phyloP scores from a whole-genome alignment of 306 rosid genomes.

The Carpinus fangiana region DNA sequence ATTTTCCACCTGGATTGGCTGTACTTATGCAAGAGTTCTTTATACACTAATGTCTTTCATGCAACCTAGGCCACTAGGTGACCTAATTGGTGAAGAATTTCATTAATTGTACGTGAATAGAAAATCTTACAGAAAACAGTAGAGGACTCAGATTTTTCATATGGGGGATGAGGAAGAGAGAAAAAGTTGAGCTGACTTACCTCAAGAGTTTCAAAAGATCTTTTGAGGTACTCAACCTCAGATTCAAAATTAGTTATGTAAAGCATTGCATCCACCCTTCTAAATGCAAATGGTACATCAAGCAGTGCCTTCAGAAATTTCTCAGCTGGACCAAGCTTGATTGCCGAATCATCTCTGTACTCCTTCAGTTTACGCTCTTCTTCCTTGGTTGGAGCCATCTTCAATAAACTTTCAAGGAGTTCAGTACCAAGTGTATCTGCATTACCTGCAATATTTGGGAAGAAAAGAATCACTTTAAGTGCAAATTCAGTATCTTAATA shows the following conservation, averaged over 20 bases:
- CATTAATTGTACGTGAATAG: too few relatives aligned
- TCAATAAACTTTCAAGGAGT: slow-evolving; percentile 84
- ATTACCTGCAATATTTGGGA: slow-evolving; percentile 48
- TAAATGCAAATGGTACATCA: slow-evolving; percentile 91
- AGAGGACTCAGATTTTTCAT: too few relatives aligned
- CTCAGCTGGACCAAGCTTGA: slow-evolving; percentile 91
- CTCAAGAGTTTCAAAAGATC: slow-evolving; percentile 81
- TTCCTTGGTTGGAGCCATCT: slow-evolving; percentile 97
- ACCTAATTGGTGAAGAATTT: too few relatives aligned
- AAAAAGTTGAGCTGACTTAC: slow-evolving; percentile 30
- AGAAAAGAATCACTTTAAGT: neutral
- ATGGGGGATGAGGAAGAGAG: too few relatives aligned
- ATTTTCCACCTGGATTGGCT: neutral
- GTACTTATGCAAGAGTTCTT: neutral
- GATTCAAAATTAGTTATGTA: slow-evolving; percentile 88
- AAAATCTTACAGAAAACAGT: too few relatives aligned
- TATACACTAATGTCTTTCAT: neutral
- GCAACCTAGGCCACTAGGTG: neutral
- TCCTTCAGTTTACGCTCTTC: slow-evolving; percentile 90
- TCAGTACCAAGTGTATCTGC: slow-evolving; percentile 89
- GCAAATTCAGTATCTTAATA: neutral
- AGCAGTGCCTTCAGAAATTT: slow-evolving; percentile 87
- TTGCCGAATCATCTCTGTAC: slow-evolving; percentile 70
- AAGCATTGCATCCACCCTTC: slow-evolving; percentile 93
- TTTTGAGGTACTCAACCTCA: slow-evolving; percentile 81